Percentiles rank a stretch among this genome's conserved stretches.
These are phyloP conservation scores for Rosa lucieae DNA, from an alignment of 306 rosid genomes.

Conservation along the genomic window DNA sequence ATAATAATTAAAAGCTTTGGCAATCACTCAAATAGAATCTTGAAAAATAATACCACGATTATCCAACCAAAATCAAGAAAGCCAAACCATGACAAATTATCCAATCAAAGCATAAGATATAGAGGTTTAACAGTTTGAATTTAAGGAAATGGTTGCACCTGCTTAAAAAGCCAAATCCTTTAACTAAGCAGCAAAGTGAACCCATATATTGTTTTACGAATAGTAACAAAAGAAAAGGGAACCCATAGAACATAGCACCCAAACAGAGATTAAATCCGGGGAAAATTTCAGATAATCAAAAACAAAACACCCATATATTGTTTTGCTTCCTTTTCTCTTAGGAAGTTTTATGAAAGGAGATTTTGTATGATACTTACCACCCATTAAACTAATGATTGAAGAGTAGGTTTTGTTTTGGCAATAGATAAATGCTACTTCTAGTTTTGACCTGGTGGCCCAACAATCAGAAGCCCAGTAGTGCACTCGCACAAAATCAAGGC, in stretches of 20 bases:
- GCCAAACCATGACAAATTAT: background rate
- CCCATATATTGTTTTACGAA: background rate
- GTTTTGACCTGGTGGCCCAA: background rate
- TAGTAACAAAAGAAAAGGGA: background rate
- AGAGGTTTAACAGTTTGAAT: background rate
- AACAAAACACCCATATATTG: background rate
- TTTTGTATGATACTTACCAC: background rate
- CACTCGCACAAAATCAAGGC: background rate
- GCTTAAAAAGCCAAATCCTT: background rate
- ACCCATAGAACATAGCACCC: background rate
- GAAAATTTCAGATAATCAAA: background rate
- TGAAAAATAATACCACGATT: background rate
- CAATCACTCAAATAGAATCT: background rate
- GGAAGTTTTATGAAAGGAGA: background rate
- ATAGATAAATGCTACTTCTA: background rate
- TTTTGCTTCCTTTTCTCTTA: background rate
- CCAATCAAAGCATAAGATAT: background rate
- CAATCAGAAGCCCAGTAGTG: background rate
- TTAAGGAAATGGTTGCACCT: background rate
- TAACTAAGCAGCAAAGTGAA: background rate
- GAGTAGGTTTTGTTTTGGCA: conserved; percentile 2
- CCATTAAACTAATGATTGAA: background rate
- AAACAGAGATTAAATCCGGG: background rate
- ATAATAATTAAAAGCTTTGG: background rate
- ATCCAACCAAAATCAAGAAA: background rate